Evolutionary conservation across 352 stramenopile genomes (phyloP), one percentile per base, ranked within the genome.

Genomic region (Blastocystis sp.): DNA sequence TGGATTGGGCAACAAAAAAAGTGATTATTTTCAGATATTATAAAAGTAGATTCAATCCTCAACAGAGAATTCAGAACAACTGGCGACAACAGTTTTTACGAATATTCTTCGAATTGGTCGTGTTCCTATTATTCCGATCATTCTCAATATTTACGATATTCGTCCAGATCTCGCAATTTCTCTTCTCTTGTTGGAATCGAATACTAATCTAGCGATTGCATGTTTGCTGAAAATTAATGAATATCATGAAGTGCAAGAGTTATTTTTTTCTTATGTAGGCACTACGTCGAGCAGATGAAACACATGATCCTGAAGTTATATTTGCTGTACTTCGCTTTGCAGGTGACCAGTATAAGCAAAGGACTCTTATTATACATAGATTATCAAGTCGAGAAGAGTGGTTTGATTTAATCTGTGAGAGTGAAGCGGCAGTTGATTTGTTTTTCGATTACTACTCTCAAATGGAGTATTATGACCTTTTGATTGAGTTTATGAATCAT

Each of bases 131-230:
- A 85, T 85, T 43, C 73, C 73, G 2, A 85, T 85, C 45, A 85
- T 85, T 45, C 73, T 85, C 73, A 85, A 85, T 26, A 85, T 85
- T 43, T 85, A 85, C 50, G 73, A 85, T 39, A 85, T 68, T 24
- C 73, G 73, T 45, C 73, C 73, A 4, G 73, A 85, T 45, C 26
- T 85, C 20, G 73, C 73, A 0, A 69, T 85, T 26, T 66, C 30
- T 8, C 50, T 85, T 2, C 73, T 85, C 5, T 55, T 85, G 18
- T n/a, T 85, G 4, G 73, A 85, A 37, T 55, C 73, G 16, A 65
- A 85, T 34, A n/a, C 45, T 24, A 66, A 26, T 8, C 53, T 85
- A 13, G 73, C 73, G 18, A 53, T 85, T 8, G 73, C 73, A 3
- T 85, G 73, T 68, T 39, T 85, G 34, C 50, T 85, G 0, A 85